Percentiles rank a stretch among this genome's conserved stretches.
phyloP scores from a whole-genome alignment of 2,329 filamentous ascomycete genomes.

The Alternaria sp. region DNA sequence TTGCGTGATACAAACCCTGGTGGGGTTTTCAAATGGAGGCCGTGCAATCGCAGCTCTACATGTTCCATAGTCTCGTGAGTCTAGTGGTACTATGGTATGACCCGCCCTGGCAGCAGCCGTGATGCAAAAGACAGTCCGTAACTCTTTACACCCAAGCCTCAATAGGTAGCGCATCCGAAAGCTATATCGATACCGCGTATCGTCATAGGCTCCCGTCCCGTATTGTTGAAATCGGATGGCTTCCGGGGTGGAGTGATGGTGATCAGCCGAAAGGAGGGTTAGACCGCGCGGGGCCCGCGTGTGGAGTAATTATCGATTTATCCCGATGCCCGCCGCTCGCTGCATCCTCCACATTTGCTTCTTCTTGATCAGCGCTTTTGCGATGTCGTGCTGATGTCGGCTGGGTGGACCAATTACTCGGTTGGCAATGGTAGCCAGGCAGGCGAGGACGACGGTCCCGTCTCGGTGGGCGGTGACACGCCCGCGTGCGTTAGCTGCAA shows the following conservation, averaged over 20 bases:
- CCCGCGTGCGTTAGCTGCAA: slow-evolving; percentile 43
- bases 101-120: neutral
- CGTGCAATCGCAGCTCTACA: neutral
- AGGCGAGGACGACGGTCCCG: slow-evolving; percentile 33
- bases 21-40: neutral
- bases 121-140: neutral
- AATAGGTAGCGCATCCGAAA: neutral
- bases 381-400: slow-evolving; percentile 39
- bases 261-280: slow-evolving; percentile 28
- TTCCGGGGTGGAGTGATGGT: slow-evolving; percentile 11
- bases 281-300: slow-evolving; percentile 27
- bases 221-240: neutral
- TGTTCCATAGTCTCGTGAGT: neutral
- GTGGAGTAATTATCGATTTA: slow-evolving; percentile 34
- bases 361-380: slow-evolving; percentile 20
- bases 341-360: slow-evolving; percentile 29
- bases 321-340: slow-evolving; percentile 33
- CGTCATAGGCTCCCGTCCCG: neutral
- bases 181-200: neutral
- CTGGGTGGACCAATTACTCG: slow-evolving; percentile 44
- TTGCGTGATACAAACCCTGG: rapidly evolving
- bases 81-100: neutral
- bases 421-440: slow-evolving; percentile 29
- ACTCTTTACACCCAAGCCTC: neutral
- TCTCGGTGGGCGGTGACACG: slow-evolving; percentile 34